These are phyloP conservation scores for Solanum lycopersicoides DNA, from an alignment of 257 asterid genomes.

Conservation along the genomic window DNA sequence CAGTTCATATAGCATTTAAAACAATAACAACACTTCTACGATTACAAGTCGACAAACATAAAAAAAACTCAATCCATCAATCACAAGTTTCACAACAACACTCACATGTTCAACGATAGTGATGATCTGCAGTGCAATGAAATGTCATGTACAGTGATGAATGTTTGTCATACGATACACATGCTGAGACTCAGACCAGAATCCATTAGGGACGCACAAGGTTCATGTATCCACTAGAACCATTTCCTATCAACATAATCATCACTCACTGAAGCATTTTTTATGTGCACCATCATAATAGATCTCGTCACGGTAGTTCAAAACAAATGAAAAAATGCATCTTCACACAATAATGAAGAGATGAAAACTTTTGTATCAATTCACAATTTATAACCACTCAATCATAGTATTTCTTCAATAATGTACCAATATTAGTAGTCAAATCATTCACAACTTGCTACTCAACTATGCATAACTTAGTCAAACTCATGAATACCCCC, in stretches of 20 bases:
- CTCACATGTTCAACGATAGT: background rate
- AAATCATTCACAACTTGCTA: background rate
- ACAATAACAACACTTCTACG: background rate
- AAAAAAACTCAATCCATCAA: background rate
- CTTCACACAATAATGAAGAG: background rate
- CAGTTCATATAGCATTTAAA: too few relatives aligned
- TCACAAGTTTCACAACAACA: background rate
- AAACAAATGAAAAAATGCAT: background rate
- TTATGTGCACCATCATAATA: background rate
- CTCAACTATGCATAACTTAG: background rate
- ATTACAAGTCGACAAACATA: background rate
- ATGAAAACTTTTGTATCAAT: background rate
- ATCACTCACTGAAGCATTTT: background rate
- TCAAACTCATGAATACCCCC: background rate
- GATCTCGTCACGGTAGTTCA: background rate
- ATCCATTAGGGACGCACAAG: background rate
- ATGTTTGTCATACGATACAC: background rate
- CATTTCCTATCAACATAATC: background rate
- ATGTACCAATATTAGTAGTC: background rate
- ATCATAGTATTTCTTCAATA: background rate
- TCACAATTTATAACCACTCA: background rate
- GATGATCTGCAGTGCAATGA: background rate
- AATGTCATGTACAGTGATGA: background rate
- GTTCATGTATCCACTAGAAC: background rate
- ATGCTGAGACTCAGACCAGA: background rate